These are phyloP conservation scores for Trifolium fragiferum DNA, from an alignment of 306 rosid species.

Conservation along the genomic window DNA sequence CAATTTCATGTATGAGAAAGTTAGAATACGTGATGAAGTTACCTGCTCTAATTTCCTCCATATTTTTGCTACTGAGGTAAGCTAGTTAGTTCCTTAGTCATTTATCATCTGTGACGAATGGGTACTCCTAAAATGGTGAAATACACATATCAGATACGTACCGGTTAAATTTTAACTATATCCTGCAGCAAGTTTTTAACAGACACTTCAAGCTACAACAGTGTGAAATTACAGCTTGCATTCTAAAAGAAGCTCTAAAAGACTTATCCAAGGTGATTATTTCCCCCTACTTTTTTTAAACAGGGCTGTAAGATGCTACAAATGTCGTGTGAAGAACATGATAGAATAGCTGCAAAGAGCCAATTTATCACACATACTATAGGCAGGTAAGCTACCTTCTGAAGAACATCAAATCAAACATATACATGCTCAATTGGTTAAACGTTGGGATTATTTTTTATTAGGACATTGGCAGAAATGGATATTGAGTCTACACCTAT, in stretches of 20 bases:
- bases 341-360: constrained; percentile 64
- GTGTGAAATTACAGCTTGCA: background rate
- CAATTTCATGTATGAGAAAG: constrained; percentile 62
- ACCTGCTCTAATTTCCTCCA: constrained; percentile 58
- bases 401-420: background rate
- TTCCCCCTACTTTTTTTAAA: background rate
- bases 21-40: constrained; percentile 58
- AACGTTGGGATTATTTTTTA: constrained; percentile 10
- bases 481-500: constrained; percentile 57
- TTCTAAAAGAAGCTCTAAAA: constrained; percentile 3
- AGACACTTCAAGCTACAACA: background rate
- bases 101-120: background rate
- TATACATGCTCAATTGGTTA: background rate
- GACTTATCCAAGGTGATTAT: background rate
- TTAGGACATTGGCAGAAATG: constrained; percentile 60
- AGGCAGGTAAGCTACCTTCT: constrained; percentile 55
- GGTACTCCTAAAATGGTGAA: no score
- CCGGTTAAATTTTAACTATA: background rate
- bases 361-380: constrained; percentile 71
- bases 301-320: constrained; percentile 72
- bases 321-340: constrained; percentile 73
- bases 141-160: no score
- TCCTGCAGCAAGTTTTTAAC: background rate
- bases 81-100: background rate
- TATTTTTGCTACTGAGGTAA: constrained; percentile 58